Conservation (phyloP, 2,329 filamentous ascomycete genomes). For the Magnaporthiopsis incrustans region DNA sequence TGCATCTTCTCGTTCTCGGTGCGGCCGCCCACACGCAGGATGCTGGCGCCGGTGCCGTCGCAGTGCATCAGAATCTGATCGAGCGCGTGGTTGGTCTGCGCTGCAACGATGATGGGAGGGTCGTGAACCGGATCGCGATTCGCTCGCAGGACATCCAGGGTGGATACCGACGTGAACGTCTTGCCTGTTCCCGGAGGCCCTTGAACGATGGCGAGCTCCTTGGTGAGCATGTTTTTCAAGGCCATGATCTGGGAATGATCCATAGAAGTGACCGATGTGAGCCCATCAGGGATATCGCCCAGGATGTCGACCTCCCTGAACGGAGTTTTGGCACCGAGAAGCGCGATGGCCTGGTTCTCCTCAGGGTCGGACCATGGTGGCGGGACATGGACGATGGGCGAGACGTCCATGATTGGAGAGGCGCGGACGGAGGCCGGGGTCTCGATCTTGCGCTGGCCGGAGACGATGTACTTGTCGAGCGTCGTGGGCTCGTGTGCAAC, state of each 20-base stretch:
- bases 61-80: constrained; percentile 70
- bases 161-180: constrained; percentile 70
- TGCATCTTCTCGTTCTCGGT: constrained; percentile 60
- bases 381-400: constrained; percentile 22
- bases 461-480: constrained; percentile 53
- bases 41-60: constrained; percentile 42
- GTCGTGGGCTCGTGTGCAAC: constrained; percentile 35
- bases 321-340: constrained; percentile 6
- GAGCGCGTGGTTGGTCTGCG: constrained; percentile 85
- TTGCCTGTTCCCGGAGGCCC: constrained; percentile 73
- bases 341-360: not conserved
- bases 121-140: constrained; percentile 45
- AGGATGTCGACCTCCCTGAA: constrained; percentile 15
- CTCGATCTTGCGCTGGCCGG: constrained; percentile 27
- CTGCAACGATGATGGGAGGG: constrained; percentile 68
- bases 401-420: constrained; percentile 24
- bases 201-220: constrained; percentile 68
- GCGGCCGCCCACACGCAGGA: constrained; percentile 56
- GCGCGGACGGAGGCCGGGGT: constrained; percentile 23
- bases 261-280: constrained; percentile 33
- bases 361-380: constrained; percentile 9
- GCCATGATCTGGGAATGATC: constrained; percentile 66
- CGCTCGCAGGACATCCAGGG: constrained; percentile 55
- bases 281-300: constrained; percentile 12
- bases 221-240: constrained; percentile 61